Evolutionary conservation across 2,329 filamentous ascomycete genomes (phyloP).

Genomic region (Chaetomium olivaceum): DNA sequence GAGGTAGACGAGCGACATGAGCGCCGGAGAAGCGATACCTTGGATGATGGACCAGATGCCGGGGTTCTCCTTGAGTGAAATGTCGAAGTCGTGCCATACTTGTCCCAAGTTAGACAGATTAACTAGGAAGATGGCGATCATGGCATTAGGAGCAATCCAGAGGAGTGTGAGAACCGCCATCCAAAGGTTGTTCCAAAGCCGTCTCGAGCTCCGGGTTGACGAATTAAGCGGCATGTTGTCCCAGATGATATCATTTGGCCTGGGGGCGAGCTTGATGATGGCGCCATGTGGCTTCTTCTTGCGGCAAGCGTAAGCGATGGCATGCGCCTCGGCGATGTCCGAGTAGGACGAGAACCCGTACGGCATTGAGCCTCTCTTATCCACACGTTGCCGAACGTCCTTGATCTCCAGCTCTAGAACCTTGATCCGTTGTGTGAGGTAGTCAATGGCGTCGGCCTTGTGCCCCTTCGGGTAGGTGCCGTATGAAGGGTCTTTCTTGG

Average conservation of each 20-base stretch:
- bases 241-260: slow-evolving; percentile 93
- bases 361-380: slow-evolving; percentile 82
- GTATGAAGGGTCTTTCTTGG: slow-evolving; percentile 74
- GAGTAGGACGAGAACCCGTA: slow-evolving; percentile 96
- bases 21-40: slow-evolving; percentile 83
- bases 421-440: slow-evolving; percentile 81
- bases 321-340: slow-evolving; percentile 82
- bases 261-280: slow-evolving; percentile 75
- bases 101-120: slow-evolving; percentile 78
- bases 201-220: slow-evolving; percentile 67
- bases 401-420: slow-evolving; percentile 82
- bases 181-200: slow-evolving; percentile 82
- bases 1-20: slow-evolving; percentile 86
- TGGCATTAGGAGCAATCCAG: slow-evolving; percentile 89
- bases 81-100: slow-evolving; percentile 76
- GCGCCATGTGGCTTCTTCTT: slow-evolving; percentile 80
- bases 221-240: slow-evolving; percentile 79
- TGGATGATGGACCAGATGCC: slow-evolving; percentile 83
- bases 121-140: slow-evolving; percentile 91
- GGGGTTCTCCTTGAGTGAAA: slow-evolving; percentile 61
- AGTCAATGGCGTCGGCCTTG: slow-evolving; percentile 92
- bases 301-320: slow-evolving; percentile 77
- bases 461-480: slow-evolving; percentile 64
- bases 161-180: slow-evolving; percentile 75
- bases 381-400: slow-evolving; percentile 76